Evolutionary conservation across 768 basidiomycete genomes (phyloP).

Genomic region (Boletus rubropictus): DNA sequence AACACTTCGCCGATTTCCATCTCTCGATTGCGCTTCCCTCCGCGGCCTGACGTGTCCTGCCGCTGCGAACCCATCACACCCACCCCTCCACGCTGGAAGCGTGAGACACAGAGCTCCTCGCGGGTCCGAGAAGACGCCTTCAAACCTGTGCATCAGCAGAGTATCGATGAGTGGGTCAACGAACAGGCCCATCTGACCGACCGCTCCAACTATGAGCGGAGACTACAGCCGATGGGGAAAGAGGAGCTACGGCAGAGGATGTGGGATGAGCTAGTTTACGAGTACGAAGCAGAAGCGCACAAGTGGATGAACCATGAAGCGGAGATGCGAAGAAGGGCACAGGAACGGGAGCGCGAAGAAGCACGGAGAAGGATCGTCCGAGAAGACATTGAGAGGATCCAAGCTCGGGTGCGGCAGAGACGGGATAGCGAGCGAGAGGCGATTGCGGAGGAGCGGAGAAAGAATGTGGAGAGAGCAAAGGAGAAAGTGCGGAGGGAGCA

Average conservation of each 20-base stretch:
- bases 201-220: conserved; percentile 24
- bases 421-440: conserved; percentile 45
- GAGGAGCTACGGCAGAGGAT: conserved; percentile 34
- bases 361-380: conserved; percentile 43
- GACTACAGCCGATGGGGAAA: conserved; percentile 23
- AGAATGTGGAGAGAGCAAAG: conserved; percentile 29
- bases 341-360: conserved; percentile 40
- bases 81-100: conserved; percentile 24
- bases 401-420: conserved; percentile 45
- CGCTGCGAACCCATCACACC: conserved; percentile 12
- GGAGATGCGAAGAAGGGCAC: conserved; percentile 39
- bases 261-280: conserved; percentile 51
- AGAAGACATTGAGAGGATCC: conserved; percentile 51
- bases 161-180: conserved; percentile 61
- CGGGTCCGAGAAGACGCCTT: conserved; percentile 47
- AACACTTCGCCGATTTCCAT: conserved; percentile 7
- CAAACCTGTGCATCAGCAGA: conserved; percentile 40
- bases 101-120: conserved; percentile 28
- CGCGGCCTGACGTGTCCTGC: conserved; percentile 14
- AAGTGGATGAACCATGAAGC: conserved; percentile 50
- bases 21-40: conserved; percentile 20
- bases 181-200: conserved; percentile 42
- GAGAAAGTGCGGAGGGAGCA: conserved; percentile 44
- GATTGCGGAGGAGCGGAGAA: conserved; percentile 43
- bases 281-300: conserved; percentile 46